phyloP scores from a whole-genome alignment of 192 early-diverging fungal genomes.

The Phlyctochytrium bullatum region DNA sequence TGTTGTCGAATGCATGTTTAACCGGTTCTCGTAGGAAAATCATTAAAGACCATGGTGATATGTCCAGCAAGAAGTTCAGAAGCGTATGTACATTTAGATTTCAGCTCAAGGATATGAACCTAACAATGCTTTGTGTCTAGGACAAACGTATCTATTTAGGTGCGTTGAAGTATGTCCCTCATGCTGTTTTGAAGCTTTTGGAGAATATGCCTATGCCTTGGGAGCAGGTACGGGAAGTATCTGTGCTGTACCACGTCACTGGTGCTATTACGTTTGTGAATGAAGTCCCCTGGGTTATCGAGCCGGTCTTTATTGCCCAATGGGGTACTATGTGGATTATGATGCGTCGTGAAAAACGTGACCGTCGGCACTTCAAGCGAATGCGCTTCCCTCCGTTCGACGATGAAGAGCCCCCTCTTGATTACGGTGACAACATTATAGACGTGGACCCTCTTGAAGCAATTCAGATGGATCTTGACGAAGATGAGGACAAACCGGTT shows the following conservation, averaged over 20 bases:
- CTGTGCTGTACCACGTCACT: constrained; percentile 95
- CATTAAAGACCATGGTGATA: constrained; percentile 99
- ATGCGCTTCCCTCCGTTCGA: constrained; percentile 99
- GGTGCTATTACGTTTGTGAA: constrained; percentile 99
- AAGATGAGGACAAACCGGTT: constrained; percentile 89
- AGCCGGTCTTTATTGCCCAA: constrained; percentile 97
- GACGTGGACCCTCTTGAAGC: constrained; percentile 98
- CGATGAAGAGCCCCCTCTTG: constrained; percentile 98
- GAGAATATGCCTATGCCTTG: constrained; percentile 99
- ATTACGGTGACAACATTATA: constrained; percentile 98
- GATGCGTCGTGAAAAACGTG: constrained; percentile 99
- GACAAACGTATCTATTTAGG: constrained; percentile 99
- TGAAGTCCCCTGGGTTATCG: constrained; percentile 93
- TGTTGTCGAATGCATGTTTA: not conserved
- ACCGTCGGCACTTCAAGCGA: constrained; percentile 96
- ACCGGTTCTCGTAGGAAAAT: constrained; percentile 68
- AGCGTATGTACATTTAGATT: too few relatives aligned
- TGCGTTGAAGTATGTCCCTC: constrained; percentile 97
- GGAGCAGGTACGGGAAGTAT: constrained; percentile 73
- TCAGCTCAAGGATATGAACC: too few relatives aligned
- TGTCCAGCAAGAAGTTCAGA: constrained; percentile 94
- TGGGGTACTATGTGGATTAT: constrained; percentile 99
- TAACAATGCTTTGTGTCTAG: not conserved
- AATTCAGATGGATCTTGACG: constrained; percentile 98
- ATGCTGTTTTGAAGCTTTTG: constrained; percentile 94